These are phyloP conservation scores for Fomitopsis schrenkii DNA, from an alignment of 1,284 basidiomycete genomes.

Conservation along the genomic window DNA sequence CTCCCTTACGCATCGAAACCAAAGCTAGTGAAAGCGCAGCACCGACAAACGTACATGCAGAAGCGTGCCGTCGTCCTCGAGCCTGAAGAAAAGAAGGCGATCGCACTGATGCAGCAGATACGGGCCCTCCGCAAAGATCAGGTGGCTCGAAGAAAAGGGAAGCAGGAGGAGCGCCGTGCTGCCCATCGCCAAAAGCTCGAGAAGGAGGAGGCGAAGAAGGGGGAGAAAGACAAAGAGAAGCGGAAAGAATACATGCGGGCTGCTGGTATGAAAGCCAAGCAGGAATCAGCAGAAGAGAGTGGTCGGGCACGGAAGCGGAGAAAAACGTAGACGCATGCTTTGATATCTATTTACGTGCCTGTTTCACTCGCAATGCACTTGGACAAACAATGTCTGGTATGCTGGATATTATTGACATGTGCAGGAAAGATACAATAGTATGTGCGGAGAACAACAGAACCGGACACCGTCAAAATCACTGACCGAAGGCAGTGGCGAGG, in stretches of 20 bases:
- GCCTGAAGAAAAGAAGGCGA: slow-evolving; percentile 90
- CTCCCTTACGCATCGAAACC: slow-evolving; percentile 95
- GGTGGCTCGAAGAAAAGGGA: slow-evolving; percentile 71
- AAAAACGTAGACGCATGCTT: slow-evolving; percentile 10
- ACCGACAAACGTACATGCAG: slow-evolving; percentile 80
- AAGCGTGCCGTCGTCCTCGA: slow-evolving; percentile 94
- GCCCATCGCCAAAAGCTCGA: slow-evolving; percentile 65
- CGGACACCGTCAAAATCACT: neutral
- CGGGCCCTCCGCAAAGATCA: slow-evolving; percentile 90
- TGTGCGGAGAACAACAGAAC: neutral
- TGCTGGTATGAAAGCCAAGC: slow-evolving; percentile 71
- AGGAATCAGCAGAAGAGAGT: slow-evolving; percentile 61
- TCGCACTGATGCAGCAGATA: slow-evolving; percentile 94
- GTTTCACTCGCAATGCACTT: neutral
- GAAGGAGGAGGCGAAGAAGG: slow-evolving; percentile 64
- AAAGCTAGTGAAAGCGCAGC: slow-evolving; percentile 75
- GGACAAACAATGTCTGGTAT: neutral
- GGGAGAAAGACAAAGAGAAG: slow-evolving; percentile 76
- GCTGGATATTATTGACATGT: neutral
- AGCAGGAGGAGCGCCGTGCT: slow-evolving; percentile 72
- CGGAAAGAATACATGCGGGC: slow-evolving; percentile 75
- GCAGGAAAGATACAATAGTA: neutral
- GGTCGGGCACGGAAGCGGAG: slow-evolving; percentile 42
- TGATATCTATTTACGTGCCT: neutral
- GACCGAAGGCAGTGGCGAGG: slow-evolving; percentile 47